Base-by-base conservation (phyloP, 306 rosid species). In the Aeschynomene evenia region DNA sequence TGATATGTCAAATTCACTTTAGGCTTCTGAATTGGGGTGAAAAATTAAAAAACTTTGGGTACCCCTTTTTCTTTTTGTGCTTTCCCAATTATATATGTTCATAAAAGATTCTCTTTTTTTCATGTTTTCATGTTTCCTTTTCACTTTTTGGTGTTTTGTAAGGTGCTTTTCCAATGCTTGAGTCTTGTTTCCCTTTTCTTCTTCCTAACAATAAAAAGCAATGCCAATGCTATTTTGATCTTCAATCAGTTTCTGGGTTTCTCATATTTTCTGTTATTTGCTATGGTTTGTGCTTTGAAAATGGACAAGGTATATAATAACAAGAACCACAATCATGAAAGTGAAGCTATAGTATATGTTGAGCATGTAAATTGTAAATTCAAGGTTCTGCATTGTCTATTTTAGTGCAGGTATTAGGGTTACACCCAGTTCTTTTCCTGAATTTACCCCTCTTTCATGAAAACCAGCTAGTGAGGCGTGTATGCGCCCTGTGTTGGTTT, bases 231-330 rank as follows among this genome's bases (percentile, higher is more conserved):
- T 46, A 37, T 34, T 45, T 70, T 61, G 60, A 39, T 40, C 19
- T 11, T 12, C 34, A 22, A 52, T 58, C 28, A 57, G 50, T 21
- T 40, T 46, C 18, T 39, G 70, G 52, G 24, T 18, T 54, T 69
- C 19, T 54, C 28, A 19, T n/a, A 14, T 58, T 54, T 15, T 15
- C 22, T 42, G 39, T 65, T 54, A 1, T 36, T 0, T n/a, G 9
- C 24, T 74, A 16, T 66, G 26, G 51, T 15, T 54, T 74, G 59
- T 43, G 59, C 40, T 43, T 64, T 64, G 21, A 42, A 31, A 65
- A 64, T 74, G 24, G 43, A 34, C 9, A 40, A 18, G 23, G 16
- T 1, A 23, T 50, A 2, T 21, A 31, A 6, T 19, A 11, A 58
- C 10, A 46, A 12, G 12, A 21, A 11, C 10, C 33, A 9, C 45